Evolutionary conservation across 2,329 filamentous ascomycete genomes (phyloP).

Genomic region (Fusarium brevicatenulatum): DNA sequence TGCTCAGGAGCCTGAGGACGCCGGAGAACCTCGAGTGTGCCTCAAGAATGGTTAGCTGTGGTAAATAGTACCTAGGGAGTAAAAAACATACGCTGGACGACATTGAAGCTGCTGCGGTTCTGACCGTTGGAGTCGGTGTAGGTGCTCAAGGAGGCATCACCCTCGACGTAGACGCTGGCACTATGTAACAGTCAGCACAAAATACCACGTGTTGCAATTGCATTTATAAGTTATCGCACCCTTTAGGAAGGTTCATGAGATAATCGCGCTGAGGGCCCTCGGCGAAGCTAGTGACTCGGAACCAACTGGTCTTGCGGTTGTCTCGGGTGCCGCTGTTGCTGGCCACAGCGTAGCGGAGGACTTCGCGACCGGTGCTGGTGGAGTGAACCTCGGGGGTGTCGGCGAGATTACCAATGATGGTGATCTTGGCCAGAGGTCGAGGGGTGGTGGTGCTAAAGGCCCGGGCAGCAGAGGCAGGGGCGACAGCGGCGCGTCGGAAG

Average conservation of each 20-base stretch:
- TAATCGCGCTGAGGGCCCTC: slow-evolving; percentile 77
- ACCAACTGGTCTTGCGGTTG: slow-evolving; percentile 85
- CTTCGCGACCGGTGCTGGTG: slow-evolving; percentile 75
- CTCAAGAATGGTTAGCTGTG: slow-evolving; percentile 45
- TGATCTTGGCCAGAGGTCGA: slow-evolving; percentile 79
- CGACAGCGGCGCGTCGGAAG: slow-evolving; percentile 62
- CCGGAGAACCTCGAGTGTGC: slow-evolving; percentile 58
- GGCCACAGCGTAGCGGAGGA: slow-evolving; percentile 82
- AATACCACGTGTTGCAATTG: neutral
- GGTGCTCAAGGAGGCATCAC: slow-evolving; percentile 75
- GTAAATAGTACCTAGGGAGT: neutral
- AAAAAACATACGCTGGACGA: slow-evolving; percentile 80
- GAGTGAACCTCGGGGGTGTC: slow-evolving; percentile 78
- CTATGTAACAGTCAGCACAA: slow-evolving; percentile 57
- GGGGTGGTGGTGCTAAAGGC: slow-evolving; percentile 79
- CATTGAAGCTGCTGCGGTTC: slow-evolving; percentile 69
- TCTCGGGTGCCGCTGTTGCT: slow-evolving; percentile 73
- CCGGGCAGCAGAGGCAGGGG: slow-evolving; percentile 64
- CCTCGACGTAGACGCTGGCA: slow-evolving; percentile 83
- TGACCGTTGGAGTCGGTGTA: slow-evolving; percentile 79
- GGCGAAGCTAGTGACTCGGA: slow-evolving; percentile 79
- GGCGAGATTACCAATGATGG: slow-evolving; percentile 86
- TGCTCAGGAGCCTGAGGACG: slow-evolving; percentile 49
- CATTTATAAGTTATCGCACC: slow-evolving; percentile 67
- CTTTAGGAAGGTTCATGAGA: slow-evolving; percentile 80